Percentiles rank a stretch among this genome's conserved stretches.
Conservation (phyloP, 805 yeast genomes). For the Ogataea kodamae region DNA sequence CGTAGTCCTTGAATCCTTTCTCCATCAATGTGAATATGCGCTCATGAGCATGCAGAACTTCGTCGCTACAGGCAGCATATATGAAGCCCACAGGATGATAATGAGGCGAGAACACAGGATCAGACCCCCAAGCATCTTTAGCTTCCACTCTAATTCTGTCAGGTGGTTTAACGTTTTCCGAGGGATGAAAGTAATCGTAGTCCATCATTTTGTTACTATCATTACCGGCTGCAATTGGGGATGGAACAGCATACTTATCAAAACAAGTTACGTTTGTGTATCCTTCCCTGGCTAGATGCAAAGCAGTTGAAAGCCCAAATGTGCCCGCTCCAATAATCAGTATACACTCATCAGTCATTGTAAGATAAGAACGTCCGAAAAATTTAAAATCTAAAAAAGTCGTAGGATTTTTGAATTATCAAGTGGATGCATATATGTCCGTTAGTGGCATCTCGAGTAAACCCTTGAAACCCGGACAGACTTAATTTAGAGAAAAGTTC, state of each 20-base stretch:
- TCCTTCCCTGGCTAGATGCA: constrained; percentile 7
- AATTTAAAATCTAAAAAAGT: no score
- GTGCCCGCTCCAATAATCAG: constrained; percentile 12
- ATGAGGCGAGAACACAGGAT: constrained; percentile 9
- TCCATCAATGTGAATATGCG: no score
- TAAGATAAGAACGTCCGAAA: no score
- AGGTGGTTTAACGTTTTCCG: background rate
- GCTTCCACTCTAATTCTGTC: constrained; percentile 7
- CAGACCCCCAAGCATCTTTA: constrained; percentile 4
- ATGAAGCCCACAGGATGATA: constrained; percentile 12
- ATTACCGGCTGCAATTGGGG: constrained; percentile 13
- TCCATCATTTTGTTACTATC: constrained; percentile 12
- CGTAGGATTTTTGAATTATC: no score
- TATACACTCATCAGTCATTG: no score
- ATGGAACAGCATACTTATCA: constrained; percentile 12
- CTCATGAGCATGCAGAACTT: constrained; percentile 12
- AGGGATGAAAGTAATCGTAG: constrained; percentile 4
- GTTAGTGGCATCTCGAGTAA: no score
- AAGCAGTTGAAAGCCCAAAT: constrained; percentile 11
- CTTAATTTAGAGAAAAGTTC: no score
- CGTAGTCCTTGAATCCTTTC: no score
- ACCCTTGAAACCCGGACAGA: no score
- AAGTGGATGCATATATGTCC: no score
- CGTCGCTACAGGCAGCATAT: constrained; percentile 29
- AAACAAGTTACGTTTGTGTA: constrained; percentile 6